phyloP scores from a whole-genome alignment of 1,284 basidiomycete genomes.

The Athelia psychrophila region DNA sequence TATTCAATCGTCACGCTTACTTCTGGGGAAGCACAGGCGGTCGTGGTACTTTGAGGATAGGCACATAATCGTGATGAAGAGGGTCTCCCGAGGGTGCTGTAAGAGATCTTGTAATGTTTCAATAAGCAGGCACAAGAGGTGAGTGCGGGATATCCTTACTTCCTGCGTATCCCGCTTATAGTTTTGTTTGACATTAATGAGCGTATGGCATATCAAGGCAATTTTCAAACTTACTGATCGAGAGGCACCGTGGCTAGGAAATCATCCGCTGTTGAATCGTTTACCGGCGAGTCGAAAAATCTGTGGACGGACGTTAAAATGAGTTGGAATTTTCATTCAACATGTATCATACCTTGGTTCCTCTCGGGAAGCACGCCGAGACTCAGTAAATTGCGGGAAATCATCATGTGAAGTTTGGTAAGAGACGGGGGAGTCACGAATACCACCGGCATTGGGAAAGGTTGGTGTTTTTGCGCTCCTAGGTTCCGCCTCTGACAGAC shows the following conservation, averaged over 20 bases:
- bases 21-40: slow-evolving; percentile 13
- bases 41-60: slow-evolving; percentile 3
- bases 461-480: background rate
- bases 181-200: too few relatives aligned
- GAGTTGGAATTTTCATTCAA: too few relatives aligned
- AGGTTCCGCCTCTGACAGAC: background rate
- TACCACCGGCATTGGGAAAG: background rate
- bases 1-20: slow-evolving; percentile 13
- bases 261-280: too few relatives aligned
- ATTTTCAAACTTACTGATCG: too few relatives aligned
- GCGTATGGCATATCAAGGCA: too few relatives aligned
- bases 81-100: background rate
- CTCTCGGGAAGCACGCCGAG: too few relatives aligned
- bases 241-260: too few relatives aligned
- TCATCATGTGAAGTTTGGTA: background rate
- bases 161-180: too few relatives aligned
- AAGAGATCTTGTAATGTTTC: background rate
- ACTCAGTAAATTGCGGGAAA: background rate
- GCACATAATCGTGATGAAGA: background rate
- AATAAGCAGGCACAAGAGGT: background rate
- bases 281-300: too few relatives aligned
- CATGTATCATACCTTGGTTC: too few relatives aligned
- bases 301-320: too few relatives aligned
- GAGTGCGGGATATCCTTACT: too few relatives aligned
- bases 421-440: background rate